Percentiles rank a stretch among this genome's conserved stretches.
Evolutionary conservation across 257 asterid species (phyloP).

Genomic region (Parsonsia alboflavescens): DNA sequence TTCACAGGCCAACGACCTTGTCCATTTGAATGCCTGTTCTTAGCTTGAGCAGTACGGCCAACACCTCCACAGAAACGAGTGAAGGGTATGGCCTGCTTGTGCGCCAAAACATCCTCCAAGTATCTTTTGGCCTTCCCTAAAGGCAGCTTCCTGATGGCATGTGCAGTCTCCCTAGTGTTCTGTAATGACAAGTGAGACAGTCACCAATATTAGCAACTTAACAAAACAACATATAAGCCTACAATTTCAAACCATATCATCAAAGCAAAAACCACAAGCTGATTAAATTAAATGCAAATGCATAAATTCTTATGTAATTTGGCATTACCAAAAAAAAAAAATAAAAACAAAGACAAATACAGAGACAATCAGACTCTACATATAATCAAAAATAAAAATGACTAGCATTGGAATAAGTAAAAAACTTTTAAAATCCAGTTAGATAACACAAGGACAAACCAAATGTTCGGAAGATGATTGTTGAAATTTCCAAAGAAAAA

Average conservation of each 20-base stretch:
- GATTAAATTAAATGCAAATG: too few relatives aligned
- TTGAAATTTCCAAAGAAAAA: slow-evolving; percentile 14
- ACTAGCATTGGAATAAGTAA: background rate
- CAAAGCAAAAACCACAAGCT: background rate
- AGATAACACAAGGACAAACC: background rate
- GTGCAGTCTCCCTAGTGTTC: slow-evolving; percentile 92
- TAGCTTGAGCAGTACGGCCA: slow-evolving; percentile 92
- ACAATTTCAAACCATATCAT: background rate
- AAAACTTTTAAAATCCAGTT: too few relatives aligned
- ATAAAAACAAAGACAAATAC: too few relatives aligned
- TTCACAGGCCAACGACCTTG: slow-evolving; percentile 95
- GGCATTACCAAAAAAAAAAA: too few relatives aligned
- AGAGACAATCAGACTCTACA: background rate
- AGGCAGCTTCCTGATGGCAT: slow-evolving; percentile 69
- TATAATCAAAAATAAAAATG: background rate
- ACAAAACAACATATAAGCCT: background rate
- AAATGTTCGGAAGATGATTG: slow-evolving; percentile 27
- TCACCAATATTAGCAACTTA: background rate
- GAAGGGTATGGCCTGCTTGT: slow-evolving; percentile 88
- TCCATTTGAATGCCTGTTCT: slow-evolving; percentile 82
- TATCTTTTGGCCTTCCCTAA: slow-evolving; percentile 79
- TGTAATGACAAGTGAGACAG: slow-evolving; percentile 13
- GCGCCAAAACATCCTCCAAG: slow-evolving; percentile 79
- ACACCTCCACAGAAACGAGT: slow-evolving; percentile 81
- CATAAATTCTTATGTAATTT: too few relatives aligned